A percentile compares a stretch with the other conserved stretches of the same genome.
These are phyloP conservation scores for Globisporangium radiosum DNA, from an alignment of 352 stramenopile species.

Conservation along the genomic window DNA sequence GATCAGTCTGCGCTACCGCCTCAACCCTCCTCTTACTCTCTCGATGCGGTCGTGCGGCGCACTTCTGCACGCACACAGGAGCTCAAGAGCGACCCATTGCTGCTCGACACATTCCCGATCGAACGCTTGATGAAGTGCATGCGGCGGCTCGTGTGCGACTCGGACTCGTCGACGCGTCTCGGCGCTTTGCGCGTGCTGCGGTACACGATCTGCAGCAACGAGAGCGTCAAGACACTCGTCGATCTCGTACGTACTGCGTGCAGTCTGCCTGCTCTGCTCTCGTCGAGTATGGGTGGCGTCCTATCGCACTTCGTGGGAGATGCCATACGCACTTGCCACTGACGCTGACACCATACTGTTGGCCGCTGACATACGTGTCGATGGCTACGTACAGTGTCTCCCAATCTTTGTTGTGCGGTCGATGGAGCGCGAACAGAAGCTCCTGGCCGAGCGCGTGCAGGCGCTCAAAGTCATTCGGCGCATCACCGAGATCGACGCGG, in stretches of 20 bases:
- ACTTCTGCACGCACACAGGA: slow-evolving; percentile 27
- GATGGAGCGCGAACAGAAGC: slow-evolving; percentile 84
- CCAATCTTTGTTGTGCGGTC: slow-evolving; percentile 79
- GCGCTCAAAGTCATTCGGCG: slow-evolving; percentile 81
- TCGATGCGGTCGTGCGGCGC: background rate
- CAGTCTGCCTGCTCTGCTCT: slow-evolving; percentile 17
- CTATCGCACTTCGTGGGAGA: background rate
- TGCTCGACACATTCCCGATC: slow-evolving; percentile 78
- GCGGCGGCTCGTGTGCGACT: slow-evolving; percentile 67
- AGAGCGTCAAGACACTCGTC: slow-evolving; percentile 57
- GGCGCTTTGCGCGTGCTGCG: slow-evolving; percentile 73
- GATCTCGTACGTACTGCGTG: slow-evolving; percentile 34
- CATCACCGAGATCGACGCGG: slow-evolving; percentile 82
- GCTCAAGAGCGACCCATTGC: slow-evolving; percentile 79
- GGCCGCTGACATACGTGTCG: background rate
- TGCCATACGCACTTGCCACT: background rate
- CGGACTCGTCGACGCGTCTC: slow-evolving; percentile 71
- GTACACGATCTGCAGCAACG: slow-evolving; percentile 78
- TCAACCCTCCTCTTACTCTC: background rate
- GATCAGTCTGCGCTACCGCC: no score
- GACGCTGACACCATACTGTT: no score
- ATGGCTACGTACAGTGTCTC: slow-evolving; percentile 29
- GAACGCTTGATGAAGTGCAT: slow-evolving; percentile 77
- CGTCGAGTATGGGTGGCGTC: background rate
- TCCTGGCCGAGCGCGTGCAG: slow-evolving; percentile 78